Percentiles rank a stretch among this genome's conserved stretches.
Conservation (phyloP, 1,284 basidiomycete genomes). For the Puccinia coronata region DNA sequence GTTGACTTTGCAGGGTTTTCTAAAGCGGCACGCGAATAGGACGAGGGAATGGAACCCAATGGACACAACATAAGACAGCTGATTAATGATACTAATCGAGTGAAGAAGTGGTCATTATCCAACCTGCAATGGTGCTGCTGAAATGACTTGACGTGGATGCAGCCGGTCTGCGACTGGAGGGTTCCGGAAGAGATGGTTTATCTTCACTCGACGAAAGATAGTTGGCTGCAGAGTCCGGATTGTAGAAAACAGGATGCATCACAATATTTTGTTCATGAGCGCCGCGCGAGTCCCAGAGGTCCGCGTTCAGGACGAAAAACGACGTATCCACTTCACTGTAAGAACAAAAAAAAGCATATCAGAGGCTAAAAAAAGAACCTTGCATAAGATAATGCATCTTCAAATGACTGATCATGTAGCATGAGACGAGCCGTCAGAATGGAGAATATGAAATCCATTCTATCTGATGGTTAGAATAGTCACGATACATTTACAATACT, state of each 20-base stretch:
- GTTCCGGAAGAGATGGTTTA: constrained; percentile 7
- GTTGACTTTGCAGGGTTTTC: not conserved
- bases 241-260: constrained; percentile 46
- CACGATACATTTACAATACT: not conserved
- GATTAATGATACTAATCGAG: not conserved
- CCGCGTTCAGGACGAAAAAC: constrained; percentile 82
- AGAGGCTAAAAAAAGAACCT: constrained; percentile 32
- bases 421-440: not conserved
- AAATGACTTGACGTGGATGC: not conserved
- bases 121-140: not conserved
- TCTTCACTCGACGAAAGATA: not conserved
- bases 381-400: not conserved
- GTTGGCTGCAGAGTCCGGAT: constrained; percentile 16
- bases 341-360: constrained; percentile 20
- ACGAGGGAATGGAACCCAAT: not conserved
- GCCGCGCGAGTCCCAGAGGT: constrained; percentile 65
- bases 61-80: not conserved
- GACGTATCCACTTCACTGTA: constrained; percentile 76
- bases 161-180: not conserved
- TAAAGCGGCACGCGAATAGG: not conserved
- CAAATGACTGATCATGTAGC: not conserved
- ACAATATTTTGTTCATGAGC: constrained; percentile 41
- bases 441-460: not conserved
- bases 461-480: not conserved
- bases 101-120: not conserved